Percentiles rank a stretch among this genome's conserved stretches.
These are phyloP conservation scores for Hirsutella minnesotensis DNA, from an alignment of 2,329 filamentous ascomycete genomes.

Conservation along the genomic window DNA sequence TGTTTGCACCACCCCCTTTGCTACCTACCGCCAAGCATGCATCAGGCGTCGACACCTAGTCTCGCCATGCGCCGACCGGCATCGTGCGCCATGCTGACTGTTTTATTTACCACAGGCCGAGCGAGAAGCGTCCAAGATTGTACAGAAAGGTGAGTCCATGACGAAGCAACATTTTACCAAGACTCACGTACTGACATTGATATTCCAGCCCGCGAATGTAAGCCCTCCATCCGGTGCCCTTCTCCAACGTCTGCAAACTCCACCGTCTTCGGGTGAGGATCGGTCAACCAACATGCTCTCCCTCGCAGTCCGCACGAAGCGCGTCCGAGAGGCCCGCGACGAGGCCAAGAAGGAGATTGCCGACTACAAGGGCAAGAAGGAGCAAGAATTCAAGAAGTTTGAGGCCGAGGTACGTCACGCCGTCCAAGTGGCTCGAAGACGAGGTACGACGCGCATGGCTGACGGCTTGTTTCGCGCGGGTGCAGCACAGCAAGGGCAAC, in stretches of 20 bases:
- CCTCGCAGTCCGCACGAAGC: conserved; percentile 65
- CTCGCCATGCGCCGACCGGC: too few species aligned
- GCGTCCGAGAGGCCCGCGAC: conserved; percentile 88
- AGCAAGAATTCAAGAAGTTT: conserved; percentile 89
- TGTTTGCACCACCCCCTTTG: conserved; percentile 18
- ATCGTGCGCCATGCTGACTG: too few species aligned
- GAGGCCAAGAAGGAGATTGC: conserved; percentile 98
- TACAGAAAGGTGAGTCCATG: conserved; percentile 67
- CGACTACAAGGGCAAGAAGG: conserved; percentile 79
- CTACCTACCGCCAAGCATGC: neutral
- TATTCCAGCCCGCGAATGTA: conserved; percentile 74
- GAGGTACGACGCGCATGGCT: conserved; percentile 34
- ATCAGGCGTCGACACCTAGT: conserved; percentile 1
- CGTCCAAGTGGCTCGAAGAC: conserved; percentile 83
- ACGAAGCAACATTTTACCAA: conserved; percentile 8
- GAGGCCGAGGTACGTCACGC: conserved; percentile 50
- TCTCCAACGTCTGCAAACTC: neutral
- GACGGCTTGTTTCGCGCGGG: too few species aligned
- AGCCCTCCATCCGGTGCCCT: conserved; percentile 18
- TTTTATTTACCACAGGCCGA: conserved; percentile 57
- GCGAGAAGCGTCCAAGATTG: conserved; percentile 97
- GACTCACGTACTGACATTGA: neutral
- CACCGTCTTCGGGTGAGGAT: conserved; percentile 1
- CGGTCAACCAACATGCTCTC: neutral
- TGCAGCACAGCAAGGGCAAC: conserved; percentile 84